Percentiles rank a stretch among this genome's conserved stretches.
Evolutionary conservation across 768 basidiomycete genomes (phyloP).

Genomic region (Termitomyces bulborhizus): DNA sequence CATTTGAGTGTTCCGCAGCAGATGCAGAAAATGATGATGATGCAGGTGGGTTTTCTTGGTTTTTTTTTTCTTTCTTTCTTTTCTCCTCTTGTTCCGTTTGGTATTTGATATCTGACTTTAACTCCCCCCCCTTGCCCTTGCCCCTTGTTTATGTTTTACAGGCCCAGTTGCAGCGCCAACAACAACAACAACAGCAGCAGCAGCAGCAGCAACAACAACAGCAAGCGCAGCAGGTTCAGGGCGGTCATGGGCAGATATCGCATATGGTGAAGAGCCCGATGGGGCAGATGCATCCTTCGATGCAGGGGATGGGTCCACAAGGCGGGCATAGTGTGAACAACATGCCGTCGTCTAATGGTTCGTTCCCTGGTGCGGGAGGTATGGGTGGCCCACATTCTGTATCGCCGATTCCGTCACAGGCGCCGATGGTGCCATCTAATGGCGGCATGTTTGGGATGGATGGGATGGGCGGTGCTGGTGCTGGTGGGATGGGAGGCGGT

Average conservation of each 20-base stretch:
- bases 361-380: not conserved
- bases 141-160: not conserved
- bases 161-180: slow-evolving; percentile 17
- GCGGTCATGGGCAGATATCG: slow-evolving; percentile 9
- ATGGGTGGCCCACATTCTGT: slow-evolving; percentile 13
- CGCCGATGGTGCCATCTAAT: slow-evolving; percentile 8
- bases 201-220: no score
- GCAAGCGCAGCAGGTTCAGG: slow-evolving; percentile 12
- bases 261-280: slow-evolving; percentile 10
- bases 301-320: not conserved
- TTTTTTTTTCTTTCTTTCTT: slow-evolving; percentile 4
- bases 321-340: not conserved
- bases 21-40: slow-evolving; percentile 48
- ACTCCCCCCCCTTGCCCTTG: no score
- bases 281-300: slow-evolving; percentile 13
- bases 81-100: not conserved
- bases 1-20: slow-evolving; percentile 46
- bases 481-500: slow-evolving; percentile 24
- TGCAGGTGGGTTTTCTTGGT: slow-evolving; percentile 43
- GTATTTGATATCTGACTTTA: no score
- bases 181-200: slow-evolving; percentile 17
- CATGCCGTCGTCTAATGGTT: not conserved
- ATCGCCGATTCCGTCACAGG: slow-evolving; percentile 15
- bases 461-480: slow-evolving; percentile 10
- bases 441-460: slow-evolving; percentile 18